Conservation (phyloP, 306 rosid species). For the Luffa acutangula region DNA sequence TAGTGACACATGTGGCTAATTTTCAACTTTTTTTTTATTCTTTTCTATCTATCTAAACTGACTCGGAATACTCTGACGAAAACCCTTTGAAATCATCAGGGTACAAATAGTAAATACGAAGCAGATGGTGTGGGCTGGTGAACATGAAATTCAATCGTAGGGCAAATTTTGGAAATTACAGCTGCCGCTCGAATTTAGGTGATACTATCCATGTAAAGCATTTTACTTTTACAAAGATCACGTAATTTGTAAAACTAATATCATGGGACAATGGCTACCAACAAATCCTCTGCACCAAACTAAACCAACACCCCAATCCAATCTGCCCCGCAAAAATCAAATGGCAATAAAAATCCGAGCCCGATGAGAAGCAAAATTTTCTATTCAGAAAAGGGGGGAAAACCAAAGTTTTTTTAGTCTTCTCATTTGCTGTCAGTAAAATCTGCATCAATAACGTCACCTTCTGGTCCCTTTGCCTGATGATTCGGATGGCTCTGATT, state of each 20-base stretch:
- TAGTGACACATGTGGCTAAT: too few species aligned
- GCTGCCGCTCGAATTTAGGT: not conserved
- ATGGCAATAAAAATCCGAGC: not conserved
- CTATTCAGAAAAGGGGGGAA: not conserved
- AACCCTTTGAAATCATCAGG: too few species aligned
- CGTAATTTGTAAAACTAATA: not conserved
- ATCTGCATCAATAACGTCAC: conserved; percentile 86
- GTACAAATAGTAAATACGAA: too few species aligned
- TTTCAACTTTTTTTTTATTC: too few species aligned
- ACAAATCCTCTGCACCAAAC: not conserved
- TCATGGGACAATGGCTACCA: conserved; percentile 6
- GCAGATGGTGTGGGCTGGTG: not conserved
- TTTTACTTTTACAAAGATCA: not conserved
- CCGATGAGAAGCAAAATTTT: not conserved
- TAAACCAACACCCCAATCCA: not conserved
- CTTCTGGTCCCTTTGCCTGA: conserved; percentile 58
- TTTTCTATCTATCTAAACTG: too few species aligned
- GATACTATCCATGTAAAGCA: not conserved
- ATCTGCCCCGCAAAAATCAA: not conserved
- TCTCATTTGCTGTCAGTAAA: conserved; percentile 70
- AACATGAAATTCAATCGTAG: not conserved
- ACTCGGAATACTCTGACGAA: too few species aligned
- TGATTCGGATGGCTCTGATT: conserved; percentile 59
- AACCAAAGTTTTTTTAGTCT: not conserved
- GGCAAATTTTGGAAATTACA: not conserved